These are phyloP conservation scores for Neonectria faginata DNA, from an alignment of 2,329 filamentous ascomycete species.

Conservation along the genomic window DNA sequence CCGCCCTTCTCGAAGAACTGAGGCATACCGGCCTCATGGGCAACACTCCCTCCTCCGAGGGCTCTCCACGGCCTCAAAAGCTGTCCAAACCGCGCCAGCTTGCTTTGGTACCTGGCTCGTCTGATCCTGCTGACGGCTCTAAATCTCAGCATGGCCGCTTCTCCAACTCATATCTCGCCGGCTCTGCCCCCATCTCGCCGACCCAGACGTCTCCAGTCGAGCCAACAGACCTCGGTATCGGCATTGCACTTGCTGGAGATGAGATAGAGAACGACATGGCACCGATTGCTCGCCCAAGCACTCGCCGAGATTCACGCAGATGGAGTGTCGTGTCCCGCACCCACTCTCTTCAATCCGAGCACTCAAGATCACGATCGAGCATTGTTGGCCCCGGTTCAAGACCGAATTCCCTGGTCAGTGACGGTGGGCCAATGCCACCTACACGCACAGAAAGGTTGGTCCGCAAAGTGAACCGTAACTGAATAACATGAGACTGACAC, in stretches of 20 bases:
- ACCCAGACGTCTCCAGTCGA: slow-evolving; percentile 33
- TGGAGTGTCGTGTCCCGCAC: slow-evolving; percentile 29
- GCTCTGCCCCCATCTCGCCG: slow-evolving; percentile 40
- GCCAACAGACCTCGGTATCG: slow-evolving; percentile 29
- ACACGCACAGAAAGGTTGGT: slow-evolving; percentile 43
- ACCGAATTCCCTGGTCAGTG: slow-evolving; percentile 31
- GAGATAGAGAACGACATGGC: slow-evolving; percentile 28
- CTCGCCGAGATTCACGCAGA: slow-evolving; percentile 32
- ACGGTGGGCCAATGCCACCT: slow-evolving; percentile 32
- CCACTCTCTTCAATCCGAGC: slow-evolving; percentile 38
- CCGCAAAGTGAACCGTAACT: slow-evolving; percentile 9
- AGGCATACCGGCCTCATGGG: slow-evolving; percentile 56
- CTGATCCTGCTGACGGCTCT: slow-evolving; percentile 51
- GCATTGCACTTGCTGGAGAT: slow-evolving; percentile 36
- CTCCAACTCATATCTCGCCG: slow-evolving; percentile 49
- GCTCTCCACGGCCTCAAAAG: slow-evolving; percentile 58
- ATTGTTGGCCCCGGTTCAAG: slow-evolving; percentile 30
- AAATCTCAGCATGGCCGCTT: slow-evolving; percentile 44
- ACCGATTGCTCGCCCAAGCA: slow-evolving; percentile 33
- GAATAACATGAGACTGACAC: slow-evolving; percentile 36
- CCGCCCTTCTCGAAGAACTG: slow-evolving; percentile 20
- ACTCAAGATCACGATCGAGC: slow-evolving; percentile 32
- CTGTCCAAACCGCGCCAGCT: slow-evolving; percentile 63
- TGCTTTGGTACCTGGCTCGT: slow-evolving; percentile 56
- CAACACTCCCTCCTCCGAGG: slow-evolving; percentile 62